phyloP scores from a whole-genome alignment of 306 rosid species.

The Vachellia collinsii region DNA sequence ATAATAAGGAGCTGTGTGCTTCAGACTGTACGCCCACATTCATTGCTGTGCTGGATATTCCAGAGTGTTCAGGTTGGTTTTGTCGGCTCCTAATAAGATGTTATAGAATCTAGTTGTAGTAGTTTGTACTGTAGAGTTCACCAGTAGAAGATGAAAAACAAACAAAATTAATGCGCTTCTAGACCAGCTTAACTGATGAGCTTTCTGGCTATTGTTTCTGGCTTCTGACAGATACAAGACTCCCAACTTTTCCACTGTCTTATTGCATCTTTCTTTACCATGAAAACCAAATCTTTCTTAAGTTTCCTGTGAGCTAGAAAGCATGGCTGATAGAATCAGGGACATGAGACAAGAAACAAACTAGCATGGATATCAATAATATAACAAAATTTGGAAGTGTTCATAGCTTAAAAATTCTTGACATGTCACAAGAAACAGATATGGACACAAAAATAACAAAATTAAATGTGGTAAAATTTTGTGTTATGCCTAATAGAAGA shows the following conservation, averaged over 20 bases:
- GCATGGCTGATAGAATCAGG: neutral
- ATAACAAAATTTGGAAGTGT: neutral
- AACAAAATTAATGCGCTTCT: neutral
- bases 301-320: neutral
- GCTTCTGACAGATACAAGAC: neutral
- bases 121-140: slow-evolving; percentile 14
- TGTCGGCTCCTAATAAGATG: slow-evolving; percentile 32
- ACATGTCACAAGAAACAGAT: neutral
- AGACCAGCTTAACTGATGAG: neutral
- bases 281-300: slow-evolving; percentile 5
- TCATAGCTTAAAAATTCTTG: neutral
- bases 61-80: slow-evolving; percentile 91
- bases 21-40: slow-evolving; percentile 72
- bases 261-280: slow-evolving; percentile 13
- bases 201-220: neutral
- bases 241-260: slow-evolving; percentile 4
- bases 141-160: slow-evolving; percentile 1
- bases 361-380: neutral
- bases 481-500: neutral
- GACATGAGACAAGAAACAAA: neutral
- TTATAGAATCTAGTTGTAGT: neutral
- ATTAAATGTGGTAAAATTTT: neutral
- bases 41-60: slow-evolving; percentile 96
- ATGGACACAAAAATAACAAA: neutral
- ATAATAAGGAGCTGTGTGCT: slow-evolving; percentile 68